Evolutionary conservation across 73 alveolate species (phyloP), one percentile per base, ranked within the genome.

Genomic region (Paraurostyla sp.): DNA sequence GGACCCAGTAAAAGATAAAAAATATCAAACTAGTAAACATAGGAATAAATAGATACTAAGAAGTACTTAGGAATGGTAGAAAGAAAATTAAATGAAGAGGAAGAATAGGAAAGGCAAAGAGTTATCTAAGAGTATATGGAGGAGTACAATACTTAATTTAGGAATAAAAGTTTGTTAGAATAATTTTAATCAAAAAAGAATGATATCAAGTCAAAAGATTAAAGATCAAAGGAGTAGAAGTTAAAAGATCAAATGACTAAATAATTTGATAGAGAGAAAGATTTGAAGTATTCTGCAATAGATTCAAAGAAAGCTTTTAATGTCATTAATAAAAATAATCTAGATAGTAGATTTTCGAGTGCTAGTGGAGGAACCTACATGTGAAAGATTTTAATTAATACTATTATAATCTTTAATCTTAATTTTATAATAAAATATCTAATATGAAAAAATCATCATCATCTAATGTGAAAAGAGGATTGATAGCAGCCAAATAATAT

Each of bases 181-280:
- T 82, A 88, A 45, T 91, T 78, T 59, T 45, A 88, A 52, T 51
- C 52, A 50, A 46, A 43, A 38, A 78, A 76, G 56, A 45, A 38
- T 16, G 58, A 48, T n/a, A 54, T 29, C 15, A 78, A 88, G 42
- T 30, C 80, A 0, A 76, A 56, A 29, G 87, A 65, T 27, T 78
- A 57, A 54, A 25, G 89, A 16, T 36, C 69, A 0, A 63, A 43
- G 30, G 38, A 63, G 16, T 33, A 83, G 40, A 60, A 83, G 30
- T 23, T 46, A 4, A 2, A 45, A 23, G 91, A 81, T 41, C 16
- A 16, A 22, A 81, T 81, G 87, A 20, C 58, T 11, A 71, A 56
- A 25, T 48, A 49, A 0, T 87, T 87, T 42, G 94, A 88, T 41
- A 88, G 81, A 49, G 90, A 78, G 48, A 78, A 88, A 32, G 94